phyloP scores from a whole-genome alignment of 1,139 yeast genomes.

The Taiozyma sp. region DNA sequence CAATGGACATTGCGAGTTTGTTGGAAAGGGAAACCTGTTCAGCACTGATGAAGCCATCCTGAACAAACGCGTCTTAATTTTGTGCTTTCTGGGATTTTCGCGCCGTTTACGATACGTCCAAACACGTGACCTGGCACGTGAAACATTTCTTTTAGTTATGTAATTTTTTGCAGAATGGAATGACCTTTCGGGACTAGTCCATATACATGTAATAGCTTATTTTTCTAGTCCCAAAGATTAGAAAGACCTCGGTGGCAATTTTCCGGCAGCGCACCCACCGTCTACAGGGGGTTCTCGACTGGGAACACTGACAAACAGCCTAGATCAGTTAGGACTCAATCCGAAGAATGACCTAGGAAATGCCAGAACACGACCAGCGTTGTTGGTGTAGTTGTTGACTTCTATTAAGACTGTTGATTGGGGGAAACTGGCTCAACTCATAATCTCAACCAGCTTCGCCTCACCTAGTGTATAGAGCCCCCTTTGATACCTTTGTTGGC shows the following conservation, averaged over 20 bases:
- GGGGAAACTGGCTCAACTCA: no score
- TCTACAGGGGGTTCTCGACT: neutral
- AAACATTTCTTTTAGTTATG: neutral
- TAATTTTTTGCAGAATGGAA: neutral
- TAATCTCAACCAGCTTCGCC: no score
- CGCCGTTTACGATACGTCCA: neutral
- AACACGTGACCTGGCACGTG: neutral
- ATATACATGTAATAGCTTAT: neutral
- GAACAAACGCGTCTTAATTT: neutral
- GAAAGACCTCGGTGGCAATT: neutral
- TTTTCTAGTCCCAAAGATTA: neutral
- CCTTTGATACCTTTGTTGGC: neutral
- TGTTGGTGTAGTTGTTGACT: neutral
- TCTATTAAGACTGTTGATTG: no score
- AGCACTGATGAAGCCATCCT: neutral
- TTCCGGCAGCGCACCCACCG: neutral
- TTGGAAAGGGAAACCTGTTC: neutral
- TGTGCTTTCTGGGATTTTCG: neutral
- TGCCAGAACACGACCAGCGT: neutral
- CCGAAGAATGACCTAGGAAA: no score
- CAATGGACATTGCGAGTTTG: constrained; percentile 69
- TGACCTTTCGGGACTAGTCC: neutral
- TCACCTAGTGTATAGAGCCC: neutral
- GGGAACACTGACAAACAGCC: neutral
- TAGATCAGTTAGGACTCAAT: no score